Conservation (phyloP, 1,139 yeast genomes). For the Lodderomyces margitis region DNA sequence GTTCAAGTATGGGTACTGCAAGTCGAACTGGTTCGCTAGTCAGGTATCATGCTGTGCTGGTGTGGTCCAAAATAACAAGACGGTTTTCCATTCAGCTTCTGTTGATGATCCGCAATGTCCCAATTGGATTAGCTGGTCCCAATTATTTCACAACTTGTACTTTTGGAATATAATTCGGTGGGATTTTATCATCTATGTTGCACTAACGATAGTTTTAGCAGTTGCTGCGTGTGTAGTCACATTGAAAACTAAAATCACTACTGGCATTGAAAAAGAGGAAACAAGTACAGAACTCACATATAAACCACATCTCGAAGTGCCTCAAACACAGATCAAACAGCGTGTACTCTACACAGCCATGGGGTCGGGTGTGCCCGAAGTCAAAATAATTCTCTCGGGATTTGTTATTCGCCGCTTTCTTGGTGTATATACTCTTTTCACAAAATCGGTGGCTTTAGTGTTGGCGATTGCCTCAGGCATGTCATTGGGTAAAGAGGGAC, state of each 20-base stretch:
- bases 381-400: conserved; percentile 55
- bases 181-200: conserved; percentile 41
- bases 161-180: conserved; percentile 16
- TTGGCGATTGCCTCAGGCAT: conserved; percentile 67
- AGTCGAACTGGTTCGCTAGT: conserved; percentile 44
- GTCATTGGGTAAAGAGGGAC: conserved; percentile 70
- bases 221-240: conserved; percentile 48
- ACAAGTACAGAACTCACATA: background rate
- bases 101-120: conserved; percentile 23
- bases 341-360: conserved; percentile 52
- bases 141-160: conserved; percentile 23
- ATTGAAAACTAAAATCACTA: conserved; percentile 45
- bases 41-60: conserved; percentile 44
- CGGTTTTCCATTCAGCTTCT: background rate
- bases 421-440: conserved; percentile 53
- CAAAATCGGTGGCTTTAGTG: conserved; percentile 51
- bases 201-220: conserved; percentile 44
- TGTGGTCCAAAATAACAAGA: conserved; percentile 7
- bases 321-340: conserved; percentile 12
- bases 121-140: conserved; percentile 50
- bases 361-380: conserved; percentile 70
- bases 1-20: conserved; percentile 55
- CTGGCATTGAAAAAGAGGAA: conserved; percentile 12
- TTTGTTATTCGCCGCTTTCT: conserved; percentile 54
- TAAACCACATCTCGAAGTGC: background rate